Conservation (phyloP, 352 stramenopile species). For the Globisporangium orthogonon region DNA sequence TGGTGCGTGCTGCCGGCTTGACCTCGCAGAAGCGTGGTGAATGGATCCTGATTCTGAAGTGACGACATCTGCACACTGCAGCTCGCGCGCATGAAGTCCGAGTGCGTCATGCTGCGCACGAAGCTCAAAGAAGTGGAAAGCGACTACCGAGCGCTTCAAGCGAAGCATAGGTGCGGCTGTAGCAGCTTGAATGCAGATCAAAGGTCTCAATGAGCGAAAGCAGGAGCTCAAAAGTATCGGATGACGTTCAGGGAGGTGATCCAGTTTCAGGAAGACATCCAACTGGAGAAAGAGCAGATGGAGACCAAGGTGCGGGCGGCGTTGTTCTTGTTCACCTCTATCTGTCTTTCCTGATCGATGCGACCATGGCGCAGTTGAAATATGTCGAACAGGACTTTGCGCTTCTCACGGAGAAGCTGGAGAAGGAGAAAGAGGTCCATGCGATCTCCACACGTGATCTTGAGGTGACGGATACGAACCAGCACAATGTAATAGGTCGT, state of each 20-base stretch:
- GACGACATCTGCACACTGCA: constrained; percentile 5
- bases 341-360: neutral
- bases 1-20: constrained; percentile 21
- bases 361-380: constrained; percentile 31
- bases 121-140: constrained; percentile 79
- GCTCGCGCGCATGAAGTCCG: constrained; percentile 60
- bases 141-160: constrained; percentile 67
- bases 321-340: neutral
- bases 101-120: constrained; percentile 50
- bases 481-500: neutral
- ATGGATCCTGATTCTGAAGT: too few relatives aligned
- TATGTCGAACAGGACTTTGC: constrained; percentile 64
- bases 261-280: constrained; percentile 62
- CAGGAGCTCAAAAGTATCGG: neutral
- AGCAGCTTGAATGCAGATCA: neutral
- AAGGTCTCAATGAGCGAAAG: neutral
- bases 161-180: constrained; percentile 47
- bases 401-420: constrained; percentile 40
- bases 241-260: constrained; percentile 30
- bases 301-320: constrained; percentile 37
- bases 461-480: constrained; percentile 29
- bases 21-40: too few relatives aligned
- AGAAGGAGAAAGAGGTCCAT: constrained; percentile 58
- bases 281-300: constrained; percentile 60
- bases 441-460: constrained; percentile 27